Evolutionary conservation across 2,329 filamentous ascomycete species (phyloP).

Genomic region (Claviceps quebecensis): DNA sequence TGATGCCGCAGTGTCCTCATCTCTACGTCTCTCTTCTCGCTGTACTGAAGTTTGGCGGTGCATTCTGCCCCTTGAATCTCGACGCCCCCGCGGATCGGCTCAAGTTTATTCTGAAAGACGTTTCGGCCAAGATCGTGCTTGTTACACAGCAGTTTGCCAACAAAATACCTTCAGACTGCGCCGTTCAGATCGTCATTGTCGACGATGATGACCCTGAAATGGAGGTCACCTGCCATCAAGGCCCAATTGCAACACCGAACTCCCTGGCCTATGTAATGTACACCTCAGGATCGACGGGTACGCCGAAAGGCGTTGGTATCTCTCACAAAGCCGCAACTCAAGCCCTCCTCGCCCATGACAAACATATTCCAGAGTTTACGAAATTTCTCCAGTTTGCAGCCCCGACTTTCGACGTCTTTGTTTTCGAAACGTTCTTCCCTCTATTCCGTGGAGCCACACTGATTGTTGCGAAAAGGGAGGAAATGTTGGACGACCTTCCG

Average conservation of each 20-base stretch:
- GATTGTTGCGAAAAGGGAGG: slow-evolving; percentile 52
- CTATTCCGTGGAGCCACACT: slow-evolving; percentile 60
- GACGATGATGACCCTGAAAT: slow-evolving; percentile 5
- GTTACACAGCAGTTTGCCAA: slow-evolving; percentile 38
- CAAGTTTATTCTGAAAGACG: slow-evolving; percentile 67
- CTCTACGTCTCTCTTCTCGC: slow-evolving; percentile 69
- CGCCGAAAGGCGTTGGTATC: slow-evolving; percentile 74
- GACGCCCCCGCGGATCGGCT: slow-evolving; percentile 67
- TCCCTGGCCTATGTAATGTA: slow-evolving; percentile 81
- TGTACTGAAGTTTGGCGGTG: slow-evolving; percentile 66
- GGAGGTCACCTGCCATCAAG: not conserved
- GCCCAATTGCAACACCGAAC: slow-evolving; percentile 14
- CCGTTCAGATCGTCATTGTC: slow-evolving; percentile 23
- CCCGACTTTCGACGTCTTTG: slow-evolving; percentile 85
- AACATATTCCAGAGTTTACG: slow-evolving; percentile 58
- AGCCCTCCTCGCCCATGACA: slow-evolving; percentile 67
- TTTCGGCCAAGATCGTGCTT: slow-evolving; percentile 54
- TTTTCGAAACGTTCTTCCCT: slow-evolving; percentile 92
- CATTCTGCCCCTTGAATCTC: slow-evolving; percentile 72
- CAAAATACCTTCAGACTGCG: slow-evolving; percentile 21
- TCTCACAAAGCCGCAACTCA: slow-evolving; percentile 72
- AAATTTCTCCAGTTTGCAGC: slow-evolving; percentile 86
- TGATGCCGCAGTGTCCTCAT: slow-evolving; percentile 62
- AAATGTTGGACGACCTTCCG: slow-evolving; percentile 64
- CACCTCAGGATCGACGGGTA: slow-evolving; percentile 79